Evolutionary conservation across 2,329 filamentous ascomycete species (phyloP), one percentile per base, ranked within the genome.

Genomic region (Aspergillus puulaauensis): DNA sequence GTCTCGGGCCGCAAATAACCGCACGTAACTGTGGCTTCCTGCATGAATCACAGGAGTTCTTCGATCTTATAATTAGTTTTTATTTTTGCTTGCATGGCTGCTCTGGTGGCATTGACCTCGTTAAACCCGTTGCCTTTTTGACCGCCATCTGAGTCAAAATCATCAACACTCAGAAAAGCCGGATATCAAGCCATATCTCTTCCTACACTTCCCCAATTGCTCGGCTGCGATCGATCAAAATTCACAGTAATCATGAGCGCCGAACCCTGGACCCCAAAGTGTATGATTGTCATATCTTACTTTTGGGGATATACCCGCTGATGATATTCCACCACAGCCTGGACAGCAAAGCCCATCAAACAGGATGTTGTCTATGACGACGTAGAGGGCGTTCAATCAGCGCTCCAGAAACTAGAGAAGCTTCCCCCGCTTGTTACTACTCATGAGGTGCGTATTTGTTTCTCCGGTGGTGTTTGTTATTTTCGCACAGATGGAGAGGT

Each of bases 351-450:
- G 21, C 65, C 65, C 56, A 66, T 65, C 55, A 66, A 66, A 41
- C 65, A 67, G 44, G 64, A 66, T 40, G 65, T 67, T 12, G 59
- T 73, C 27, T 81, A 81, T 59, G 74, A 77, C n/a, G 76, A 81
- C 63, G 55, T 66, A 17, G 61, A 71, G 24, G 73, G 71, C 7
- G 69, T 80, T 27, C 65, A 75, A 45, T 67, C 68, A 21, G 75
- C 78, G 4, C 61, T 80, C 6, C 59, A 62, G 17, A 78, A 80
- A 61, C 64, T 81, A 39, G 71, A 77, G 57, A 73, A 69, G 49
- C 68, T 81, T 6, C 79, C 79, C 19, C 79, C 79, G 0, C 65
- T 81, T 39, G 79, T 80, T 17, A 80, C 78, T 14, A 74, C 78
- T 12, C 73, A 73, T 47, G 78, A 80, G 67, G 74, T 76, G 64